Evolutionary conservation across 495 filamentous ascomycete genomes (phyloP).

Genomic region (Podospora fimiseda): DNA sequence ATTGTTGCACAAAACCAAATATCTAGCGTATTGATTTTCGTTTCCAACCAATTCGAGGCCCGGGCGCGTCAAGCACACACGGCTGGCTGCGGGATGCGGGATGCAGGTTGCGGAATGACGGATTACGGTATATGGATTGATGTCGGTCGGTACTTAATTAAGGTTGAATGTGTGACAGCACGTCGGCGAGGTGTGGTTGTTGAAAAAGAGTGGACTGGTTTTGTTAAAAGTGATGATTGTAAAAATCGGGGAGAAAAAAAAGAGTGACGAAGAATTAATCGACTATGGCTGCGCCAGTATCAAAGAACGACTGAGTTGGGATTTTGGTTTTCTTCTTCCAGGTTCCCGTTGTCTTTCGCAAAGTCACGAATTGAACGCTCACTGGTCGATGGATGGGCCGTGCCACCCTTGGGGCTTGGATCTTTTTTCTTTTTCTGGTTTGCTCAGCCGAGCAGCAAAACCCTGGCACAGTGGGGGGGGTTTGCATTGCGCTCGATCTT

Average conservation of each 20-base stretch:
- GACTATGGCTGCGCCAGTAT: not conserved
- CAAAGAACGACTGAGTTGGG: not conserved
- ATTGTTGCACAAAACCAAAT: not conserved
- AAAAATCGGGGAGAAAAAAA: not conserved
- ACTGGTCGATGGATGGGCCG: not conserved
- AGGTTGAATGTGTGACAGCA: too few species aligned
- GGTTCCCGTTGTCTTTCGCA: not conserved
- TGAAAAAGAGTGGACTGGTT: not conserved
- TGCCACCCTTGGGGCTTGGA: not conserved
- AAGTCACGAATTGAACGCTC: not conserved
- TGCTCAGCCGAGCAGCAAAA: not conserved
- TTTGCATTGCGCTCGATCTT: constrained; percentile 6
- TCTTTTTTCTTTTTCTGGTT: constrained; percentile 2
- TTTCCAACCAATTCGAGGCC: constrained; percentile 12
- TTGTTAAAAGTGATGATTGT: not conserved
- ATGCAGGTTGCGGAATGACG: not conserved
- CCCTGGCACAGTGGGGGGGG: not conserved
- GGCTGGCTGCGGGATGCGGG: not conserved
- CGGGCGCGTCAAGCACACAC: constrained; percentile 21
- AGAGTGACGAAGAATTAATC: not conserved
- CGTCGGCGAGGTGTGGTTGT: not conserved
- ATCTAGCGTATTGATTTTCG: not conserved
- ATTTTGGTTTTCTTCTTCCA: not conserved
- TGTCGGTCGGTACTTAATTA: too few species aligned
- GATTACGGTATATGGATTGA: not conserved